A percentile compares a stretch with the other conserved stretches of the same genome.
phyloP scores from a whole-genome alignment of 148 eudicot species.

The Spergularia bocconei region DNA sequence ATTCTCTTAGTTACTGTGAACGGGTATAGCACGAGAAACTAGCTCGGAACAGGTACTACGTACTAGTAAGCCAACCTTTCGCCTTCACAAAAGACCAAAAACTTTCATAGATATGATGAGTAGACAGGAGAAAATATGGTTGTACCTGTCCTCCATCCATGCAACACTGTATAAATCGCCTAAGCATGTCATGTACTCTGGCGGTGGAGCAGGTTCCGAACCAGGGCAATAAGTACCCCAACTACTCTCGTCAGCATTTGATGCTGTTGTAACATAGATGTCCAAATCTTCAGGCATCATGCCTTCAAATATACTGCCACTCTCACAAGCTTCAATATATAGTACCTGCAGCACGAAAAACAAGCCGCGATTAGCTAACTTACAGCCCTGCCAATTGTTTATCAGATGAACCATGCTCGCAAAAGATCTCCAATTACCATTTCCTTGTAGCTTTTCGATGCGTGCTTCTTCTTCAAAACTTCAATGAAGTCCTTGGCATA shows the following conservation, averaged over 20 bases:
- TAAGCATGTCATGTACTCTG: conserved; percentile 43
- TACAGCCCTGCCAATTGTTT: not conserved
- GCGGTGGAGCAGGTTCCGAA: conserved; percentile 39
- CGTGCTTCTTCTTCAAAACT: conserved; percentile 42
- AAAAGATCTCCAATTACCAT: conserved; percentile 29
- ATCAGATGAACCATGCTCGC: not conserved
- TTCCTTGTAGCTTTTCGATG: conserved; percentile 38
- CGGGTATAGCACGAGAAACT: not conserved
- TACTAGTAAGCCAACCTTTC: not conserved
- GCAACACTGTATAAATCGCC: conserved; percentile 51
- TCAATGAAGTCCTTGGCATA: conserved; percentile 39
- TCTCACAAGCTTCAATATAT: conserved; percentile 49
- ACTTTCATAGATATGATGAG: too few relatives aligned
- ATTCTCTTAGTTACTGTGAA: not conserved
- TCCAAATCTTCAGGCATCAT: conserved; percentile 44
- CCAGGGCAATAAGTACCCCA: conserved; percentile 52
- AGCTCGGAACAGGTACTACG: not conserved
- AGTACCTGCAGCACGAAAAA: conserved; percentile 31
- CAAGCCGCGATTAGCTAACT: not conserved
- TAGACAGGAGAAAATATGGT: too few relatives aligned
- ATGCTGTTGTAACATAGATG: conserved; percentile 49
- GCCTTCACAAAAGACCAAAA: not conserved
- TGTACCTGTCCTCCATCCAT: conserved; percentile 55
- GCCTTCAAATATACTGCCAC: conserved; percentile 52
- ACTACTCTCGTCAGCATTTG: conserved; percentile 49